These are phyloP conservation scores for Rosa rugosa DNA, from an alignment of 306 rosid genomes.

Conservation along the genomic window DNA sequence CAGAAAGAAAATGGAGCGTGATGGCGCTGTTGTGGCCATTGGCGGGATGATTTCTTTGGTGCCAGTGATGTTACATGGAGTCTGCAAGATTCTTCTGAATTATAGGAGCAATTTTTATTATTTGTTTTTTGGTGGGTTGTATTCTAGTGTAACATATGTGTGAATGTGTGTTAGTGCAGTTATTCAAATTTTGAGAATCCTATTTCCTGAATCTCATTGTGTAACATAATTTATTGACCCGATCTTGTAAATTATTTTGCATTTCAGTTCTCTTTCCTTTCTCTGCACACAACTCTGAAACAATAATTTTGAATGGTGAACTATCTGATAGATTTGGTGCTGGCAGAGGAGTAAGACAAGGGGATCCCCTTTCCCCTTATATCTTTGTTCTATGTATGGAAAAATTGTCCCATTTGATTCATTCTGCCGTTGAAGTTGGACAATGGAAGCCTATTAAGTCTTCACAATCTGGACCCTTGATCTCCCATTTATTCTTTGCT, in stretches of 20 bases:
- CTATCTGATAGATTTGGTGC: no score
- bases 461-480: no score
- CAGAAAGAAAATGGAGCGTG: neutral
- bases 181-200: constrained; percentile 40
- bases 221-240: constrained; percentile 35
- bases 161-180: constrained; percentile 31
- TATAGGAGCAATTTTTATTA: constrained; percentile 4
- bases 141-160: constrained; percentile 39
- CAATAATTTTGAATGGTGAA: neutral
- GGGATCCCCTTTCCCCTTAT: no score
- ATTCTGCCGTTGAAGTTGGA: no score
- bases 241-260: constrained; percentile 32
- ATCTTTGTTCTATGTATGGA: no score
- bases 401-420: no score
- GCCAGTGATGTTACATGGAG: constrained; percentile 12
- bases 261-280: neutral
- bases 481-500: no score
- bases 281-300: neutral
- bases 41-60: neutral
- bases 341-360: no score
- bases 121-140: constrained; percentile 11
- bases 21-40: neutral
- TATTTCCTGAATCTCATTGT: constrained; percentile 17
- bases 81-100: constrained; percentile 1
- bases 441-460: no score